phyloP scores from a whole-genome alignment of 306 rosid species.

The Hippophae gyantsensis region DNA sequence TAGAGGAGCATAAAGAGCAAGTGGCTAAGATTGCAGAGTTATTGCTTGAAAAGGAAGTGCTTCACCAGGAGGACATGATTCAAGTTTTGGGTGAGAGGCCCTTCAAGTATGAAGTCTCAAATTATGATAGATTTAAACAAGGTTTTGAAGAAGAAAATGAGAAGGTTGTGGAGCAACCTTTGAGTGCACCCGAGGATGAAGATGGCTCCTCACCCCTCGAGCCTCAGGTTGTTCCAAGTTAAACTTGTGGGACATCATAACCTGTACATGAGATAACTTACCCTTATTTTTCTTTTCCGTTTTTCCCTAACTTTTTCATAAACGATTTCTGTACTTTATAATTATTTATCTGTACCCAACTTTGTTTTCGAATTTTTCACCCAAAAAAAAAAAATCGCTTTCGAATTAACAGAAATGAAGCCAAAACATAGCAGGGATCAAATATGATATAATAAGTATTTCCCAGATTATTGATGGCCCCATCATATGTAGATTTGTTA shows the following conservation, averaged over 20 bases:
- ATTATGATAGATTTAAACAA: constrained; percentile 60
- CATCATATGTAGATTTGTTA: too few species aligned
- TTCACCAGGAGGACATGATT: constrained; percentile 73
- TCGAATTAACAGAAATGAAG: too few species aligned
- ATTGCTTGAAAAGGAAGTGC: constrained; percentile 88
- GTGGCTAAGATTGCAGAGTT: constrained; percentile 75
- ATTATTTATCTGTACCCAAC: too few species aligned
- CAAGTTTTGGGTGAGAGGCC: constrained; percentile 70
- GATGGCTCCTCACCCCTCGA: constrained; percentile 52
- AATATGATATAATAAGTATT: too few species aligned
- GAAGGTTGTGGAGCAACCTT: constrained; percentile 31
- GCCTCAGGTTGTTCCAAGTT: constrained; percentile 76
- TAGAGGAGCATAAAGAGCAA: constrained; percentile 69
- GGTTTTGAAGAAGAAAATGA: constrained; percentile 50
- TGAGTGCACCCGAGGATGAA: constrained; percentile 31
- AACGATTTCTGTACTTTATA: not conserved
- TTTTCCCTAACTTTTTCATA: not conserved
- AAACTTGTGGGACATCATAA: constrained; percentile 9
- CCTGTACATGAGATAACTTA: constrained; percentile 44
- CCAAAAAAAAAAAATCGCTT: too few species aligned
- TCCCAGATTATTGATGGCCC: too few species aligned
- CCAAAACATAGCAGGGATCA: too few species aligned
- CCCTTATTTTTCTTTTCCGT: not conserved
- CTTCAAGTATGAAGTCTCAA: constrained; percentile 44
- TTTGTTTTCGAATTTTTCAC: too few species aligned